Evolutionary conservation across 495 filamentous ascomycete genomes (phyloP), one percentile per base, ranked within the genome.

Genomic region (Penicillium turbatum): DNA sequence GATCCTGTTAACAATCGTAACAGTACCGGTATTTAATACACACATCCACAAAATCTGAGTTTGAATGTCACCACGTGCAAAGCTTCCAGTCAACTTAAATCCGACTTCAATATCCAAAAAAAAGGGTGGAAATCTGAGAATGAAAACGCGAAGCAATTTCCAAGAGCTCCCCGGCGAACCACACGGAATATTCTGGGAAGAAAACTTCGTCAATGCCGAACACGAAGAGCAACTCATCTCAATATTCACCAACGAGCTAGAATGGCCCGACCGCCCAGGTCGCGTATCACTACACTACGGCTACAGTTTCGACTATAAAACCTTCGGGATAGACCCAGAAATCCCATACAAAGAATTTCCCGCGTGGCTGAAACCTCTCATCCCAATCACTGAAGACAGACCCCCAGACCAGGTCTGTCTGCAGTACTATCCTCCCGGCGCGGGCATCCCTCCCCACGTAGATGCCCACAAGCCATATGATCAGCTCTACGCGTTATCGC

Each of bases 281-380:
- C 68, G 71, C 9, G 53, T 67, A 41, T 72, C 71, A 15, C 65
- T 74, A 1, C 71, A 74, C 50, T 74, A 72, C 54, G 71, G 71
- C 60, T 74, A 74, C 52, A 66, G 65, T 26, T 74, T 74, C 59
- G 69, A 74, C 66, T 74, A 74, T 35, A 72, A 72, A 39, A 74
- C 71, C 12, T 74, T 74, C 40, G 68, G 60, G 2, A 63, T 74
- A 34, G 71, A 74, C 39, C 69, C 65, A 0, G 66, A 68, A 1
- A 69, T 74, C 16, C 69, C 68, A 0, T 72, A 66, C 54, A 71
- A 70, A 51, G 62, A 67, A 27, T 74, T 74, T n/a, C 71, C 71
- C 0, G 60, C 55, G 11, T 74, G 71, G 71, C 59, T 74, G 1
- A 53, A 63, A 17, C 68, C 71, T 10, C 63, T 74, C 0, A 68